A percentile compares a stretch with the other conserved stretches of the same genome.
These are phyloP conservation scores for Ustilago crameri DNA, from an alignment of 1,284 basidiomycete species.

Conservation along the genomic window DNA sequence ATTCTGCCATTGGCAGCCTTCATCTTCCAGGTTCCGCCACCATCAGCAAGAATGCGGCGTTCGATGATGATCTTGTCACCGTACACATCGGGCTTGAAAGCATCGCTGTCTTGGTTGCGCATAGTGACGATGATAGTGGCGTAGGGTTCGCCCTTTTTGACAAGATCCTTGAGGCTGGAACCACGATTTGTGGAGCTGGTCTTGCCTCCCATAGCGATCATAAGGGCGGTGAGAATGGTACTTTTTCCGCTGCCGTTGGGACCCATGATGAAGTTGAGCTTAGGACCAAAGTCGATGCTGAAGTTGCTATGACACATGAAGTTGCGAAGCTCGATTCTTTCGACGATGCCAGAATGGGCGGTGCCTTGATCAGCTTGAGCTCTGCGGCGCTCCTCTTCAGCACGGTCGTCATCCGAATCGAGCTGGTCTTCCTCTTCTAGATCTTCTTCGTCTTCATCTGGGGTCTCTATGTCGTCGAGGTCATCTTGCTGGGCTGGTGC, in stretches of 20 bases:
- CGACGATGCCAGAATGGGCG: conserved; percentile 80
- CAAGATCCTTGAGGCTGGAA: conserved; percentile 85
- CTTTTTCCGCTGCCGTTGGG: conserved; percentile 80
- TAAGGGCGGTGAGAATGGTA: conserved; percentile 91
- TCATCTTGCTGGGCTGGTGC: neutral
- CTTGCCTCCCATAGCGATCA: conserved; percentile 92
- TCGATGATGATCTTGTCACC: conserved; percentile 86
- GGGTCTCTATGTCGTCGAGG: conserved; percentile 74
- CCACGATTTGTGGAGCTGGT: conserved; percentile 83
- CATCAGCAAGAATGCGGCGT: conserved; percentile 81
- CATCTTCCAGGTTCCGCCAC: conserved; percentile 83
- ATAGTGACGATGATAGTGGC: conserved; percentile 83
- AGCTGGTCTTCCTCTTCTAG: conserved; percentile 33
- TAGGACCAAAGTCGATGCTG: conserved; percentile 79
- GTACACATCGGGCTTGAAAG: conserved; percentile 84
- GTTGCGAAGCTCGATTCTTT: conserved; percentile 84
- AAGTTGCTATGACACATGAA: conserved; percentile 96
- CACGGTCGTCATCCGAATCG: conserved; percentile 31
- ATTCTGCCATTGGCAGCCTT: conserved; percentile 75
- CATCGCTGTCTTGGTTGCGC: conserved; percentile 89
- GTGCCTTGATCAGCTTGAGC: conserved; percentile 28
- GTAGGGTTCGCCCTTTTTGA: conserved; percentile 83
- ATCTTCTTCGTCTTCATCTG: conserved; percentile 31
- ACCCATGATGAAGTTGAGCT: conserved; percentile 98
- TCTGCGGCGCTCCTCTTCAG: conserved; percentile 18